phyloP scores from a whole-genome alignment of 768 basidiomycete species.

The Porphyrellus cyaneotinctus region DNA sequence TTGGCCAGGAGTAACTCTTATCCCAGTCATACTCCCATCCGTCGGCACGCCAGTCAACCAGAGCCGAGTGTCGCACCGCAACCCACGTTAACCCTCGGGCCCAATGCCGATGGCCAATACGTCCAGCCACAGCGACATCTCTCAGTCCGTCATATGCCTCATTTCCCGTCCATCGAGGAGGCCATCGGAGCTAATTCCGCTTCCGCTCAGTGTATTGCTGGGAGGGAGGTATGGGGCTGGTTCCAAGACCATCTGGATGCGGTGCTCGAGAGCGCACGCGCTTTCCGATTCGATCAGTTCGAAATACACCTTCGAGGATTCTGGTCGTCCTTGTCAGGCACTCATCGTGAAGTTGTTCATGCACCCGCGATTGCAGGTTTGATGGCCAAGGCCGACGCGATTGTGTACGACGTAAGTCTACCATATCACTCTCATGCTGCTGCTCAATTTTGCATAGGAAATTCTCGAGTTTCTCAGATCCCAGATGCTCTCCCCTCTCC shows the following conservation, averaged over 20 bases:
- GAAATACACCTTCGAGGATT: conserved; percentile 83
- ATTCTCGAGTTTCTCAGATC: conserved; percentile 81
- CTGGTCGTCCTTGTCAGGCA: conserved; percentile 71
- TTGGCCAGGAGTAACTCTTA: conserved; percentile 52
- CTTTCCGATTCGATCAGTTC: conserved; percentile 84
- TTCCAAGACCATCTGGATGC: conserved; percentile 89
- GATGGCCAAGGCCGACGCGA: conserved; percentile 87
- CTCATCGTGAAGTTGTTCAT: conserved; percentile 84
- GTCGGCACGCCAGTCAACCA: conserved; percentile 58
- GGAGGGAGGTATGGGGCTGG: conserved; percentile 86
- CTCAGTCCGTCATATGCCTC: conserved; percentile 72
- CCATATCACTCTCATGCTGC: conserved; percentile 2
- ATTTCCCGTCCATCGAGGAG: conserved; percentile 85
- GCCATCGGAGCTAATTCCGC: conserved; percentile 71
- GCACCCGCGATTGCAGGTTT: conserved; percentile 83
- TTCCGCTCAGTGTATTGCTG: conserved; percentile 73
- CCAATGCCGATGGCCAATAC: conserved; percentile 44
- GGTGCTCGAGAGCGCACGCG: conserved; percentile 70
- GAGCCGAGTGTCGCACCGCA: conserved; percentile 53
- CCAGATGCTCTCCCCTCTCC: conserved; percentile 78
- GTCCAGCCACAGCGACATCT: conserved; percentile 44
- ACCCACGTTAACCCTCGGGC: conserved; percentile 53
- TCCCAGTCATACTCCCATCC: conserved; percentile 71
- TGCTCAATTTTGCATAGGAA: conserved; percentile 50
- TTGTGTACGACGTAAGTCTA: conserved; percentile 82